Base-by-base conservation (phyloP, 2,329 filamentous ascomycete genomes). In the Colletotrichum noveboracense region DNA sequence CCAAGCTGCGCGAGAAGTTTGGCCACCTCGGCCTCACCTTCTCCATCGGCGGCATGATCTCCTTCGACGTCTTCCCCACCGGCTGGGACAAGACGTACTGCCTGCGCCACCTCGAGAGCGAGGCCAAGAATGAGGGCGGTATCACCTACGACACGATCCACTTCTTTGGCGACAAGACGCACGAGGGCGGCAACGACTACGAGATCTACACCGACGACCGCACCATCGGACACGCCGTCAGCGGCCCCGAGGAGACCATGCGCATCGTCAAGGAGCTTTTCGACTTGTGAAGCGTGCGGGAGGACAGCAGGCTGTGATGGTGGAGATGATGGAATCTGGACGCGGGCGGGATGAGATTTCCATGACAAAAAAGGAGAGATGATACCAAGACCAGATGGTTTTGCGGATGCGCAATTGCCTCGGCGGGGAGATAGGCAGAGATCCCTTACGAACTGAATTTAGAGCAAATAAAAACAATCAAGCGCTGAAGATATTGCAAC, bases 111-210 rank as follows among this genome's bases (percentile, higher is more conserved):
- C 99, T 98, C 93, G 98, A 95, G 12, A 99, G 98, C 78, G 96
- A 98, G 85, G 93, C 94, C 78, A 87, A 90, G 87, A 89, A 90
- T 84, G 88, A 90, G 55, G 93, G 91, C 81, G 93, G 94, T 77
- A 88, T 97, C 78, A 87, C 93, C 28, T 98, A 96, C 89, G 95
- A 92, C 79, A 96, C 91, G 60, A 94, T 98, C 80, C 97, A 98
- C 89, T 98, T 98, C 91, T 99, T 98, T 82, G 97, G 97, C 79
- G 97, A 99, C 90, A 99, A 98, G 93, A 95, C 95, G 30, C 93
- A 92, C 83, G 86, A 93, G 84, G 96, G 97, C 78, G 97, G 97
- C 77, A 99, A 98, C 85, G 97, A 99, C 86, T 96, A 93, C 84
- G 96, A 98, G 88, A 98, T 99, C 83, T 98, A 94, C 86, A 89